These are phyloP conservation scores for Pseudogymnoascus sp. DNA, from an alignment of 2,329 filamentous ascomycete species.

Conservation along the genomic window DNA sequence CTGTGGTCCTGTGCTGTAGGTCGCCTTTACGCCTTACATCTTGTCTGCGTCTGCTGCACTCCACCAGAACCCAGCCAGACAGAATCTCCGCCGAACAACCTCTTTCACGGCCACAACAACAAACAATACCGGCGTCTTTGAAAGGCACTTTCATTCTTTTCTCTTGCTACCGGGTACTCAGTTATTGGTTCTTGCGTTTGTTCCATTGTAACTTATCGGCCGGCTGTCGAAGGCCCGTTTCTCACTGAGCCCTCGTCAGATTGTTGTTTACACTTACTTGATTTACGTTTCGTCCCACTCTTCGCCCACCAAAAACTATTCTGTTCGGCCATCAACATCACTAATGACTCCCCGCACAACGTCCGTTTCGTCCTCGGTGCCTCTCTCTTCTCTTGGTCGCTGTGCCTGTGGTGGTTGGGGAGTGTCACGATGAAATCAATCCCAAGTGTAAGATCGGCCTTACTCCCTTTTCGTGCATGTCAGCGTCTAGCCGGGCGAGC, in stretches of 20 bases:
- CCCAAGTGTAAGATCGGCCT: conserved; percentile 13
- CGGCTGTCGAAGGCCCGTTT: not conserved
- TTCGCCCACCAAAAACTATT: conserved; percentile 9
- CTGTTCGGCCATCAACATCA: conserved; percentile 4
- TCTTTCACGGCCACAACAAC: not conserved
- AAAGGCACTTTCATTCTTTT: conserved; percentile 8
- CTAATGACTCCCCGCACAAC: conserved; percentile 11
- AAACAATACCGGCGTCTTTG: conserved; percentile 8
- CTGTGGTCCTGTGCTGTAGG: not conserved
- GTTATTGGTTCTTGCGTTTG: not conserved
- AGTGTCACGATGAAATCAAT: conserved; percentile 15
- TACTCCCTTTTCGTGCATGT: conserved; percentile 6
- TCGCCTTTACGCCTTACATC: conserved; percentile 2
- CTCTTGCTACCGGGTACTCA: not conserved
- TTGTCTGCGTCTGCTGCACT: not conserved
- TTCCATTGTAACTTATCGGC: conserved; percentile 2
- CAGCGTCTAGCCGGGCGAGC: not conserved
- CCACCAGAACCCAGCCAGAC: not conserved
- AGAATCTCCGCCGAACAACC: not conserved
- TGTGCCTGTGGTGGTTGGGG: conserved; percentile 9
- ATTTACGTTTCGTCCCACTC: conserved; percentile 8
- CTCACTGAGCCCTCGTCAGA: conserved; percentile 3
- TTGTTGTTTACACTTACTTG: conserved; percentile 6
- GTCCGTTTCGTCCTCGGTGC: conserved; percentile 9
- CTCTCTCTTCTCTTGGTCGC: conserved; percentile 11